Evolutionary conservation across 1,284 basidiomycete species (phyloP).

Genomic region (Lentinula novae-zelandiae): DNA sequence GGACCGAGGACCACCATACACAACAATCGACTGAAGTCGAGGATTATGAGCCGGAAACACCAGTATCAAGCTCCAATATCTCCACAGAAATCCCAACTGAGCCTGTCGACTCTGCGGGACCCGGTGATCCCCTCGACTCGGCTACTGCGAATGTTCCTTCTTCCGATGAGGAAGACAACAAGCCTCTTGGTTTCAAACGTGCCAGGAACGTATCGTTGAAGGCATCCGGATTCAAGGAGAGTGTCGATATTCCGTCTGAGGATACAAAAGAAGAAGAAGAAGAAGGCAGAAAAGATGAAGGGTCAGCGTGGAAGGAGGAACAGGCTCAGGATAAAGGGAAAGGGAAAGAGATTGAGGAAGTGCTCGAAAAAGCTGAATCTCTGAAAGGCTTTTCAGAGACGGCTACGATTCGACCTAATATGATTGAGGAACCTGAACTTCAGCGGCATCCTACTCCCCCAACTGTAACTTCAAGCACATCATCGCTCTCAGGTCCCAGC

Average conservation of each 20-base stretch:
- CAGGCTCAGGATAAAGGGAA: not conserved
- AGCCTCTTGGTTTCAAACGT: constrained; percentile 21
- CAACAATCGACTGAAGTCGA: not conserved
- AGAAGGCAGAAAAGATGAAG: not conserved
- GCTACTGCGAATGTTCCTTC: constrained; percentile 30
- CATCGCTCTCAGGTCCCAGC: not conserved
- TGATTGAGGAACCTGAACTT: constrained; percentile 32
- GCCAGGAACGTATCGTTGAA: constrained; percentile 15
- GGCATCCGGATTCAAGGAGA: constrained; percentile 42
- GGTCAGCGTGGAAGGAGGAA: not conserved
- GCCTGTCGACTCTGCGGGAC: not conserved
- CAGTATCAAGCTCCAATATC: not conserved
- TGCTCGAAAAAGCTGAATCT: not conserved
- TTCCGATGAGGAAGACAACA: constrained; percentile 38
- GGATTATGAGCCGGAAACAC: not conserved
- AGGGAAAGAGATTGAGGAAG: not conserved
- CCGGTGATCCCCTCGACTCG: constrained; percentile 42
- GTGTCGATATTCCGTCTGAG: constrained; percentile 20
- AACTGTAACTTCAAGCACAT: constrained; percentile 1
- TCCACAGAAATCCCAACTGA: not conserved
- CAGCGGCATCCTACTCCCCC: constrained; percentile 30
- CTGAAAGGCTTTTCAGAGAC: constrained; percentile 31
- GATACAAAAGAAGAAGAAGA: not conserved
- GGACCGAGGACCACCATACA: constrained; percentile 11
- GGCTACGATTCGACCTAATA: constrained; percentile 36